Percentiles rank a stretch among this genome's conserved stretches.
These are phyloP conservation scores for Fusarium subglutinans DNA, from an alignment of 2,329 filamentous ascomycete species.

Conservation along the genomic window DNA sequence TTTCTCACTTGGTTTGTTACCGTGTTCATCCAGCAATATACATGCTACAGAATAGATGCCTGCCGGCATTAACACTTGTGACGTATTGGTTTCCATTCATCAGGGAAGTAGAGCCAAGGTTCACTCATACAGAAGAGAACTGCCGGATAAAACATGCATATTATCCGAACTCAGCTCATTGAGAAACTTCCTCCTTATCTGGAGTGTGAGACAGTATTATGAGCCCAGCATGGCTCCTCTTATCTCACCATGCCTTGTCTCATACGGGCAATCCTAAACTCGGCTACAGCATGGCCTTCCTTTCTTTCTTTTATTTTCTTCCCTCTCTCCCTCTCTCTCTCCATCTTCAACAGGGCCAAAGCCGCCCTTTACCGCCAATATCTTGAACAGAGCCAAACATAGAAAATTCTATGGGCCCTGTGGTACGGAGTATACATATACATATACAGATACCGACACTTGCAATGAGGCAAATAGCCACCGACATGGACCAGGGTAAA, in stretches of 20 bases:
- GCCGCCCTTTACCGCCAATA: conserved; percentile 2
- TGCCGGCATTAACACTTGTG: conserved; percentile 3
- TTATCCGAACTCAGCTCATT: neutral
- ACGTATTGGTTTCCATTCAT: conserved; percentile 10
- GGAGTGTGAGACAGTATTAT: conserved; percentile 2
- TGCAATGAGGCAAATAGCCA: conserved; percentile 19
- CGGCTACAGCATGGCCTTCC: neutral
- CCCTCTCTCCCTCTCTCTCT: conserved; percentile 6
- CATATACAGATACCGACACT: neutral
- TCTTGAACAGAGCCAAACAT: neutral
- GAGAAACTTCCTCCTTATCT: conserved; percentile 8
- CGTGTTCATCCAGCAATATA: conserved; percentile 4
- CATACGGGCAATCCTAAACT: neutral
- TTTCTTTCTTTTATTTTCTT: neutral
- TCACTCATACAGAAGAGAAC: neutral
- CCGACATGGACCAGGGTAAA: conserved; percentile 16
- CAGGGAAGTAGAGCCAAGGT: neutral
- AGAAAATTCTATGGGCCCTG: neutral
- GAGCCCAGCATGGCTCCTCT: conserved; percentile 3
- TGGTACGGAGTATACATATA: neutral
- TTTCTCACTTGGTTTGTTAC: neutral
- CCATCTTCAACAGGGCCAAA: neutral
- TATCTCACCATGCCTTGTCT: conserved; percentile 28
- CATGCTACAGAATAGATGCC: neutral
- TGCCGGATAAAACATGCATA: neutral